Conservation (phyloP, 2,329 filamentous ascomycete genomes). For the Claviceps spartinae region DNA sequence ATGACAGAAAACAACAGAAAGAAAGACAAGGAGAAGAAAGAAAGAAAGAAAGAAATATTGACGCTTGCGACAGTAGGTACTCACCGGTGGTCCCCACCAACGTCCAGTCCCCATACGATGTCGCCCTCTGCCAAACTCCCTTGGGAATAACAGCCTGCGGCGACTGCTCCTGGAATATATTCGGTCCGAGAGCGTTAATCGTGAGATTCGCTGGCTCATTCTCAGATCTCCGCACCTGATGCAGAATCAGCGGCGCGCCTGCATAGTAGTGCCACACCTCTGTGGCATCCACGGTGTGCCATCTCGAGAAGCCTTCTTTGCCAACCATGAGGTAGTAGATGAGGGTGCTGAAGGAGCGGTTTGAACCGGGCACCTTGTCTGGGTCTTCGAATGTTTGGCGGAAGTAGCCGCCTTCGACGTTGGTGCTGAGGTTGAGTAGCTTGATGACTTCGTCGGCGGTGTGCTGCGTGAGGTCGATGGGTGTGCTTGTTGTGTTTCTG, state of each 20-base stretch:
- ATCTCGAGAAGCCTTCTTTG: constrained; percentile 26
- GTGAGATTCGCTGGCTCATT: constrained; percentile 9
- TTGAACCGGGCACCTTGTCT: constrained; percentile 5
- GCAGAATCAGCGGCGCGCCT: constrained; percentile 33
- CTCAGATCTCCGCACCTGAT: constrained; percentile 19
- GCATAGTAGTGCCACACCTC: constrained; percentile 42
- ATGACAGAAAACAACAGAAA: neutral
- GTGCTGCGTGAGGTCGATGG: neutral
- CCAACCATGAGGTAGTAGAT: constrained; percentile 41
- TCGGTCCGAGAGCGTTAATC: constrained; percentile 29
- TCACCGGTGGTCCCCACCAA: constrained; percentile 24
- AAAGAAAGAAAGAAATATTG: neutral
- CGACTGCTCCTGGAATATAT: constrained; percentile 25
- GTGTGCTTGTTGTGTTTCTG: neutral
- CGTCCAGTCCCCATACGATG: constrained; percentile 26
- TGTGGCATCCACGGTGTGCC: constrained; percentile 33
- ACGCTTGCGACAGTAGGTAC: neutral
- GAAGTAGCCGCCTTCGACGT: constrained; percentile 37
- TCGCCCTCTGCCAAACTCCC: constrained; percentile 31
- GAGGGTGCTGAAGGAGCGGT: constrained; percentile 31
- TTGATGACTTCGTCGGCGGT: constrained; percentile 28
- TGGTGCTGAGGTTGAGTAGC: constrained; percentile 26
- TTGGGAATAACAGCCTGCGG: constrained; percentile 30
- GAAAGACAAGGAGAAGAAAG: neutral
- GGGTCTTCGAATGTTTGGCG: constrained; percentile 31